phyloP scores from a whole-genome alignment of 2,329 filamentous ascomycete species.

The Blastomyces emzantsi region DNA sequence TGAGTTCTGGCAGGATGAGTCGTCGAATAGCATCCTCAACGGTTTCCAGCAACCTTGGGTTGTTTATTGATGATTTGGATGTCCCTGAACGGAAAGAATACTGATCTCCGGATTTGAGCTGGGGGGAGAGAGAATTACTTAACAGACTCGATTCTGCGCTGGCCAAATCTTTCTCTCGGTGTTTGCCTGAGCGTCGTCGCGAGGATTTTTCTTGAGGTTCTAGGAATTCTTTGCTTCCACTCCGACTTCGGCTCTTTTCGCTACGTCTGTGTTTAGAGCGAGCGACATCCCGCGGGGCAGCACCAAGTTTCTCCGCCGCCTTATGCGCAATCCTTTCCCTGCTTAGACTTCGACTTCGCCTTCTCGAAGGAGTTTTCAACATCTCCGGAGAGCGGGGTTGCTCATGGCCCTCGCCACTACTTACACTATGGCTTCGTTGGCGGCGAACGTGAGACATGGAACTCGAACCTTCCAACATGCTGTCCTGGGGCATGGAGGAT shows the following conservation, averaged over 20 bases:
- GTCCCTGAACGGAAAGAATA: slow-evolving; percentile 52
- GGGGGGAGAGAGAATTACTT: slow-evolving; percentile 46
- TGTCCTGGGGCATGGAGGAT: slow-evolving; percentile 69
- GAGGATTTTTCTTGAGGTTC: slow-evolving; percentile 28
- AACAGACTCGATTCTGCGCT: slow-evolving; percentile 55
- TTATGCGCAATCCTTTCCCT: slow-evolving; percentile 58
- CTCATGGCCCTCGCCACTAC: slow-evolving; percentile 41
- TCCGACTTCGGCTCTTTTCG: slow-evolving; percentile 38
- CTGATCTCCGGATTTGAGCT: slow-evolving; percentile 47
- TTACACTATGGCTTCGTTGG: slow-evolving; percentile 52
- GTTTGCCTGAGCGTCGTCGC: slow-evolving; percentile 6
- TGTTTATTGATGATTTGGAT: slow-evolving; percentile 72
- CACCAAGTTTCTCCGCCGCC: slow-evolving; percentile 57
- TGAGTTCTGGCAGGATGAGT: slow-evolving; percentile 83
- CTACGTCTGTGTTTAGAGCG: slow-evolving; percentile 36
- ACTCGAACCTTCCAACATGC: slow-evolving; percentile 52
- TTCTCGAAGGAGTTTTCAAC: slow-evolving; percentile 47
- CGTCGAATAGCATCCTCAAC: slow-evolving; percentile 89
- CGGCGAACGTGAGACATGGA: slow-evolving; percentile 38
- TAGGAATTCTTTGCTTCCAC: slow-evolving; percentile 39
- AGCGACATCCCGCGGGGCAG: slow-evolving; percentile 40
- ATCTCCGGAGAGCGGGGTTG: slow-evolving; percentile 27
- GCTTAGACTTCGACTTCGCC: slow-evolving; percentile 50
- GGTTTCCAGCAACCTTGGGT: slow-evolving; percentile 80
- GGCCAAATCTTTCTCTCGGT: slow-evolving; percentile 44